phyloP scores from a whole-genome alignment of 1,139 yeast genomes.

The Geotrichum bryndzae region DNA sequence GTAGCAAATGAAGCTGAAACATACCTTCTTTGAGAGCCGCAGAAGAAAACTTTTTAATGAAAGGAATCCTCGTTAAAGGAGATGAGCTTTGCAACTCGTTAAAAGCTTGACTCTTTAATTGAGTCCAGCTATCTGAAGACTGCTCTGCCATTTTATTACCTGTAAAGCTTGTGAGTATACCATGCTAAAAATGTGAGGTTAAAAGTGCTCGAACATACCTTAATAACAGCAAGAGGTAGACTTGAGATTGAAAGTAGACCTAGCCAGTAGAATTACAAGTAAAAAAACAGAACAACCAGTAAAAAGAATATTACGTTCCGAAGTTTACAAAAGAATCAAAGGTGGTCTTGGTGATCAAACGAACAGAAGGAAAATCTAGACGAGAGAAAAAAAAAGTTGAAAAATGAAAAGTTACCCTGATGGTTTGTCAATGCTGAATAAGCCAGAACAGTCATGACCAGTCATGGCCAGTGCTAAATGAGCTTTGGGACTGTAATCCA shows the following conservation, averaged over 20 bases:
- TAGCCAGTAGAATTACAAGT: not conserved
- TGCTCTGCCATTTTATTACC: slow-evolving; percentile 16
- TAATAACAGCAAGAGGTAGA: not conserved
- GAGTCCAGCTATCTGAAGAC: slow-evolving; percentile 16
- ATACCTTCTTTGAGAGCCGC: slow-evolving; percentile 8
- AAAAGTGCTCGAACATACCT: not conserved
- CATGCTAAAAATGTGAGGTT: not conserved
- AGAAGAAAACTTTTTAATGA: slow-evolving; percentile 9
- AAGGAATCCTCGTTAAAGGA: slow-evolving; percentile 12
- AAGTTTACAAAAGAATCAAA: not conserved
- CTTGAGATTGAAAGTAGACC: not conserved
- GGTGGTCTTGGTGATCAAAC: slow-evolving; percentile 9
- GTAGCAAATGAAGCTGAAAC: not conserved
- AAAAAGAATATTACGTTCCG: not conserved
- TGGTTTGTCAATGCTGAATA: not conserved
- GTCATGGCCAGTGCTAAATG: not conserved
- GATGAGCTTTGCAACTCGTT: slow-evolving; percentile 14
- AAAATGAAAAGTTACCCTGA: slow-evolving; percentile 3
- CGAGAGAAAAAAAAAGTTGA: not conserved
- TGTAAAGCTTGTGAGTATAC: not conserved
- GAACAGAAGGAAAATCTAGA: slow-evolving; percentile 4
- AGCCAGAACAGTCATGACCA: not conserved
- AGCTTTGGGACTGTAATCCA: not conserved
- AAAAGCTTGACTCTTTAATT: slow-evolving; percentile 10
- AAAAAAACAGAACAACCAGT: not conserved